A percentile compares a stretch with the other conserved stretches of the same genome.
Evolutionary conservation across 768 basidiomycete genomes (phyloP).

Genomic region (Nidula microcarpa): DNA sequence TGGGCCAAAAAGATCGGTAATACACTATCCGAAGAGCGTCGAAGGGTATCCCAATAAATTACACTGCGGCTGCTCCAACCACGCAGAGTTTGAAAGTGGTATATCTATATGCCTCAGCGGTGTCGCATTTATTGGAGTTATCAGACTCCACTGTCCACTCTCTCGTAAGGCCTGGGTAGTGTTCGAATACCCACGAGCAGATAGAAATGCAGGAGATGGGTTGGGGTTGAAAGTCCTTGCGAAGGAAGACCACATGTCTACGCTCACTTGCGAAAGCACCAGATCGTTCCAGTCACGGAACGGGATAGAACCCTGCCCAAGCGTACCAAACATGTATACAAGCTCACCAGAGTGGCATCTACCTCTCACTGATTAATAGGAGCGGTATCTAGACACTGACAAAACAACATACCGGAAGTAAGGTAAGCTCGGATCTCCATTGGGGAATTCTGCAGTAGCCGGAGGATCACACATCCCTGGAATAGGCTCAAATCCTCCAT

Average conservation of each 20-base stretch:
- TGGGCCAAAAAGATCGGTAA: too few species aligned
- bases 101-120: constrained; percentile 30
- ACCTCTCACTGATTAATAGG: neutral
- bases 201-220: constrained; percentile 34
- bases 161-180: constrained; percentile 23
- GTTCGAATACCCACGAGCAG: constrained; percentile 35
- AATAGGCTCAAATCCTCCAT: constrained; percentile 41
- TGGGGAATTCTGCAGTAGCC: constrained; percentile 32
- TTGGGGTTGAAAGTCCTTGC: constrained; percentile 47
- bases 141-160: constrained; percentile 29
- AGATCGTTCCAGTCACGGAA: constrained; percentile 47
- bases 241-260: constrained; percentile 46
- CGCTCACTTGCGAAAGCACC: constrained; percentile 35
- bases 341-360: constrained; percentile 30
- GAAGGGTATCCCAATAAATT: constrained; percentile 26
- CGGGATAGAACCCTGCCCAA: constrained; percentile 33
- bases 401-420: constrained; percentile 41
- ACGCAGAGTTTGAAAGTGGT: constrained; percentile 24
- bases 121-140: constrained; percentile 18
- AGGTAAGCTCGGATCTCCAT: constrained; percentile 42
- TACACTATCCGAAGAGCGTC: constrained; percentile 3
- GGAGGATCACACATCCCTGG: constrained; percentile 42
- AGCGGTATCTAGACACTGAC: constrained; percentile 22
- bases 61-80: constrained; percentile 35
- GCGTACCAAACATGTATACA: constrained; percentile 22